Evolutionary conservation across 106 monocot species (phyloP), one percentile per base, ranked within the genome.

Genomic region (Iris macrosiphon): DNA sequence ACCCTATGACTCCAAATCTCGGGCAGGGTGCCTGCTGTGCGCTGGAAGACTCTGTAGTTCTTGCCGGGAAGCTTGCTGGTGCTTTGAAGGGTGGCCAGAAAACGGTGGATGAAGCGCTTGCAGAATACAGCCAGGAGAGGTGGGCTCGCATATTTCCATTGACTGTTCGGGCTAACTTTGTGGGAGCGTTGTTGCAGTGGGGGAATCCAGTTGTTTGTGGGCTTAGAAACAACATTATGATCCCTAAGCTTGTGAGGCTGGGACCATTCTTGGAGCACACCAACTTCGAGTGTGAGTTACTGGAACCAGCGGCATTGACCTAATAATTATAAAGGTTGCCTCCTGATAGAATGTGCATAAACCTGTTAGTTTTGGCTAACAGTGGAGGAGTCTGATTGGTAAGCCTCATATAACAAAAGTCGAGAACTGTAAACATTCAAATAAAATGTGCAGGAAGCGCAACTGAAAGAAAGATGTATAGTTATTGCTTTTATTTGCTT

Each of bases 1-100:
- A 98, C 55, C 90, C 90, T 12, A 96, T 96, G 95, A 96, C 95
- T 1, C 89, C 95, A 6, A 89, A 96, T 49, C 82, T 96, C 1
- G 95, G 89, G 0, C 95, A 89, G 40, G 95, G 95, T 12, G 89
- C 73, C 0, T 96, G 95, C 59, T 90, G 95, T 21, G 89, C 95
- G 1, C 46, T 89, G 19, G 89, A 96, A 61, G 89, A 96, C 52
- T 59, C 89, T 2, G 79, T 89, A 6, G 49, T 82, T 49, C 85
- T 96, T 0, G 66, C 89, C 0, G 54, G 55, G 15, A 89, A 78
- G 55, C 77, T 96, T 3, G 74, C 77, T 5, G 49, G 24, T 15
- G 74, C 63, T 19, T 37, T 77, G 1, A 31, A 29, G 3, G 43
- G 54, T 3, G 67, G 76, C 11, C 13, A 40, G 20, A 61, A 50